Base-by-base conservation (phyloP, 2,329 filamentous ascomycete genomes). In the Fusarium stilboides region DNA sequence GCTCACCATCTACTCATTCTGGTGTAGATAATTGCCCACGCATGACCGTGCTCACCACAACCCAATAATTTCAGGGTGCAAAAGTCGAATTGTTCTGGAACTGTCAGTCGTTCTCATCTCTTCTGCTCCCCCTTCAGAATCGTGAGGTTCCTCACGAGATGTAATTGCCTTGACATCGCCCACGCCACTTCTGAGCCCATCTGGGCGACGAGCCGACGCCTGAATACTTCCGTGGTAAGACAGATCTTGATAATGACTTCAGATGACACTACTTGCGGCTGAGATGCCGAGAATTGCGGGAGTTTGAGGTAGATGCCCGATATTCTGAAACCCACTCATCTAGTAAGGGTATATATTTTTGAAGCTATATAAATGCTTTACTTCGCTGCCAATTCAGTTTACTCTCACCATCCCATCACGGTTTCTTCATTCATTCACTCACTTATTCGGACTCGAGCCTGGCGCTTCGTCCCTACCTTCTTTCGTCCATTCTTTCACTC, bases 131-230 rank as follows among this genome's bases (percentile, higher is more conserved):
- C 37, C 24, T 42, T 24, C 20, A 15, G 17, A 44, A 50, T 20
- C 37, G 42, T 24, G 44, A 58, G 36, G 49, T 51, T 58, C 40
- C 26, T 55, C 53, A 54, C 34, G 43, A 34, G 55, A 37, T 39
- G 37, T 37, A 15, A 12, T 20, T 17, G 49, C 28, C 28, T 31
- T 31, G 10, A 45, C 52, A 43, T 19, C 17, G 8, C 12, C 56
- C 60, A 57, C 53, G 54, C 64, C 63, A 68, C 60, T 68, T 59
- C 56, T 59, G 46, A 61, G 66, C 40, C 43, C 64, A 64, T 54
- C 36, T 46, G 31, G 20, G 43, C 44, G 24, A 45, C 14, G 33
- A 31, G 14, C 34, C 37, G 39, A 19, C 36, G n/a, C 13, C 15
- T 47, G 34, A 55, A 26, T 33, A 39, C 15, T n/a, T 40, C 43